Evolutionary conservation across 169 alveolate genomes (phyloP), one percentile per base, ranked within the genome.

Genomic region (Cryptosporidium ubiquitum): DNA sequence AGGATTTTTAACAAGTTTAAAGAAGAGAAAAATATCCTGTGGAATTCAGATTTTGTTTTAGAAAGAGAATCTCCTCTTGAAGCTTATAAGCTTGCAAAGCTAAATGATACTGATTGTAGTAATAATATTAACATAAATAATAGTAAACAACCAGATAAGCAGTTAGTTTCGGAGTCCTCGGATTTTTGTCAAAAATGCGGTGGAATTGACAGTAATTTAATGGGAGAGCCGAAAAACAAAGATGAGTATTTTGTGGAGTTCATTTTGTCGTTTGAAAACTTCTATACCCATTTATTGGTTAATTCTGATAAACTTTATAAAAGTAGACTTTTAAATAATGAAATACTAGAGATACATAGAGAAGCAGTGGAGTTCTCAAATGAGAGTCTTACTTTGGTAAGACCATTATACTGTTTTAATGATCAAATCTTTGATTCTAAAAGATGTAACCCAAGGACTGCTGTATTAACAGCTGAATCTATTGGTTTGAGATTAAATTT

Each of bases 401-500:
- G 89, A 20, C 89, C 89, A 12, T 29, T 79, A 23, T 79, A 42
- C 52, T 79, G 68, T 6, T 79, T 42, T 47, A 61, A 79, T 31
- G n/a, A 64, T 5, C 31, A 64, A 23, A 58, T 58, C 33, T 79
- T 18, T 29, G 68, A 79, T 47, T 29, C 16, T 2, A 60, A 18
- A 5, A 61, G 26, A 14, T 40, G 3, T 16, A 79, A 79, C 23
- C 44, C 49, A 16, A 79, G 89, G 35, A 79, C 75, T 12, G 89
- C 89, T 9, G 44, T 79, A 9, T 42, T 79, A 49, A 64, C 89
- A 0, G 89, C 79, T 37, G 89, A 79, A 29, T 79, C 89, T 12
- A 33, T 79, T 20, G 89, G 89, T 33, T 20, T 40, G 3, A 79
- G 89, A 61, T n/a, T 79, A 10, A 79, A 64, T 29, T 79, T 64